Evolutionary conservation across 1,284 basidiomycete species (phyloP).

Genomic region (Sanguinoderma infundibulare): DNA sequence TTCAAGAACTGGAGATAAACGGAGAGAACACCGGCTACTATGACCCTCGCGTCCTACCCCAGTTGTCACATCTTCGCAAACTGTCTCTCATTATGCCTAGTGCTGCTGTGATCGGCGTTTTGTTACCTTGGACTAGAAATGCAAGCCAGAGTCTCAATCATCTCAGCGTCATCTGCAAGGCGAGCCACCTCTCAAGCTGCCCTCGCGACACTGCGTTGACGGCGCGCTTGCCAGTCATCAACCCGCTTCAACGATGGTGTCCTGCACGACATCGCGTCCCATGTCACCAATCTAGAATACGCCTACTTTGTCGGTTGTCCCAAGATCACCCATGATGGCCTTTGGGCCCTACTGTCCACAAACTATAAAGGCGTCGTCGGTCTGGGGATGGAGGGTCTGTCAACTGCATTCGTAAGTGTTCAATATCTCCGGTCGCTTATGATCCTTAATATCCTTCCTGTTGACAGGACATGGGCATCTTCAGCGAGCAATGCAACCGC

Average conservation of each 20-base stretch:
- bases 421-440: too few relatives aligned
- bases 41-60: conserved; percentile 50
- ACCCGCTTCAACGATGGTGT: conserved; percentile 58
- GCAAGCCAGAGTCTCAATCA: conserved; percentile 51
- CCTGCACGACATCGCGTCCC: conserved; percentile 51
- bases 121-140: conserved; percentile 54
- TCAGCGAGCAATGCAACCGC: conserved; percentile 44
- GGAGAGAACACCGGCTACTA: conserved; percentile 62
- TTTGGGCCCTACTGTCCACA: conserved; percentile 50
- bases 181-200: conserved; percentile 31
- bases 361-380: conserved; percentile 50
- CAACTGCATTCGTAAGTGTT: conserved; percentile 58
- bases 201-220: conserved; percentile 1
- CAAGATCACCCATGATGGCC: conserved; percentile 65
- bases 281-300: conserved; percentile 53
- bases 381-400: conserved; percentile 68
- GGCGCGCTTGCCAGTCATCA: conserved; percentile 46
- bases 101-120: conserved; percentile 48
- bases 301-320: conserved; percentile 67
- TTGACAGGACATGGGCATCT: conserved; percentile 53
- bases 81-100: conserved; percentile 77
- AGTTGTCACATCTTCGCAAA: conserved; percentile 45
- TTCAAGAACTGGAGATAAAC: conserved; percentile 70
- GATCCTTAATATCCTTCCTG: background rate
- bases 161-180: conserved; percentile 73